Percentiles rank a stretch among this genome's conserved stretches.
Evolutionary conservation across 805 yeast genomes (phyloP).

Genomic region (Candida morakotiae): DNA sequence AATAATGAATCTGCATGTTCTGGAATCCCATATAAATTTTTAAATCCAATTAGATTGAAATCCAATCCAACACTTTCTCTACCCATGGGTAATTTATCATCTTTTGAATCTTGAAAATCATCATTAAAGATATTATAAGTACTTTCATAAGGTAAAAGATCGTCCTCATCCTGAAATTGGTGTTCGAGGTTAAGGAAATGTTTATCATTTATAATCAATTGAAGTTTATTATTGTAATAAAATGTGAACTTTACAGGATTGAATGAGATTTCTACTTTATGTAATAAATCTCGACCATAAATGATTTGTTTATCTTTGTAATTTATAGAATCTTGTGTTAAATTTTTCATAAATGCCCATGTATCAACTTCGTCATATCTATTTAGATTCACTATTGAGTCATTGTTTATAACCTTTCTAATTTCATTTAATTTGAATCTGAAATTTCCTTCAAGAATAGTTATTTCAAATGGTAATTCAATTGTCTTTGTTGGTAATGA

Average conservation of each 20-base stretch:
- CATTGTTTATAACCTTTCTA: constrained; percentile 17
- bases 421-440: constrained; percentile 66
- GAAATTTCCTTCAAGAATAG: constrained; percentile 53
- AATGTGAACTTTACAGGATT: constrained; percentile 51
- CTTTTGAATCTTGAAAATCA: constrained; percentile 58
- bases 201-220: constrained; percentile 63
- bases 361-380: constrained; percentile 59
- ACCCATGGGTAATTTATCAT: constrained; percentile 69
- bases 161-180: constrained; percentile 41
- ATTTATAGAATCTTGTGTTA: background rate
- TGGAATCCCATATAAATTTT: constrained; percentile 87
- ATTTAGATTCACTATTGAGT: constrained; percentile 22
- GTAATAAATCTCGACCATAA: constrained; percentile 12
- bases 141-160: constrained; percentile 55
- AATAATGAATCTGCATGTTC: constrained; percentile 87
- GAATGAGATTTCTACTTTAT: constrained; percentile 39
- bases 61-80: constrained; percentile 90
- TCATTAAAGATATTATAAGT: constrained; percentile 68
- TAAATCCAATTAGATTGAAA: constrained; percentile 55
- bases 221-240: constrained; percentile 39
- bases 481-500: constrained; percentile 11
- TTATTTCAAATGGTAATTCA: constrained; percentile 53
- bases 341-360: constrained; percentile 48
- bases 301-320: background rate
- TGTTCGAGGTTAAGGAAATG: constrained; percentile 82